Percentiles rank a stretch among this genome's conserved stretches.
These are phyloP conservation scores for Paecilomyces dactylethromorphus DNA, from an alignment of 2,329 filamentous ascomycete genomes.

Conservation along the genomic window DNA sequence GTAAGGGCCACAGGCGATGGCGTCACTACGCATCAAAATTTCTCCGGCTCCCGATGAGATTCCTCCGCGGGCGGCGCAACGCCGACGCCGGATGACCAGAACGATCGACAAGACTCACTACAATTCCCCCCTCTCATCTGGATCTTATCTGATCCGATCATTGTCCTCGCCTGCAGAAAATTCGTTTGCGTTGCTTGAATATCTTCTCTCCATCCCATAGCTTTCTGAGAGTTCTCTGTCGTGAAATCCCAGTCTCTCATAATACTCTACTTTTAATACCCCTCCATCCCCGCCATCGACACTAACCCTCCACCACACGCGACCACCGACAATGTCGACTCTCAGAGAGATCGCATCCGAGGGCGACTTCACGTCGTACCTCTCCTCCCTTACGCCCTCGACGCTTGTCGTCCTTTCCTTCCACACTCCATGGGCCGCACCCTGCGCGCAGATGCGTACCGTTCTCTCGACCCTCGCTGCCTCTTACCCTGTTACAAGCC, in stretches of 20 bases:
- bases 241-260: not conserved
- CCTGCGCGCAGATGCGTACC: slow-evolving; percentile 87
- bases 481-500: slow-evolving; percentile 67
- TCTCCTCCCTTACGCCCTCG: slow-evolving; percentile 59
- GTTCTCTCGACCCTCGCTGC: slow-evolving; percentile 79
- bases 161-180: not conserved
- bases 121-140: not conserved
- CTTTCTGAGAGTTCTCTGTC: not conserved
- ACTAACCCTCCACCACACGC: slow-evolving; percentile 1
- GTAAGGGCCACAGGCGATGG: slow-evolving; percentile 2
- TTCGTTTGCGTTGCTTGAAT: not conserved
- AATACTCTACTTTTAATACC: slow-evolving; percentile 25
- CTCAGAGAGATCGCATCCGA: slow-evolving; percentile 72
- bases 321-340: slow-evolving; percentile 55
- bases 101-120: not conserved
- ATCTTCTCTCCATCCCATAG: not conserved
- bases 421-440: slow-evolving; percentile 93
- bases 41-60: slow-evolving; percentile 6
- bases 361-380: slow-evolving; percentile 63
- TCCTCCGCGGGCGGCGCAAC: not conserved
- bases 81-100: not conserved
- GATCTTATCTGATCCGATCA: not conserved
- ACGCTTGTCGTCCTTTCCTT: slow-evolving; percentile 85
- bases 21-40: slow-evolving; percentile 10
- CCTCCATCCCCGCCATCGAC: not conserved